Evolutionary conservation across 306 rosid species (phyloP).

Genomic region (Vicia villosa): DNA sequence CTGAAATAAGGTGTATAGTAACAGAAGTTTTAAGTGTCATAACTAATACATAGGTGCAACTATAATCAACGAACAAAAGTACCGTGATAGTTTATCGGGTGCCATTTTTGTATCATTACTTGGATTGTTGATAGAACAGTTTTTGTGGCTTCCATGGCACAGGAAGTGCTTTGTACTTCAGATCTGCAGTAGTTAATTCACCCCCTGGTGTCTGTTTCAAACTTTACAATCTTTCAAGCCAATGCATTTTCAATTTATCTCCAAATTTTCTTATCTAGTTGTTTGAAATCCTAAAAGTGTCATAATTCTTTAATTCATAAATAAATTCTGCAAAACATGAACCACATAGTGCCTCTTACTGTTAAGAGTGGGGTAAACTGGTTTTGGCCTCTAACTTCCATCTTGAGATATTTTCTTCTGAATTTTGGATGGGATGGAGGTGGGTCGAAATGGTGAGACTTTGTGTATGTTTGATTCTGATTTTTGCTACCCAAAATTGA

Average conservation of each 20-base stretch:
- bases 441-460: not conserved
- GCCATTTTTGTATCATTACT: constrained; percentile 44
- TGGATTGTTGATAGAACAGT: constrained; percentile 41
- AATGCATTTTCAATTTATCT: not conserved
- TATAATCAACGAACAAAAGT: constrained; percentile 18
- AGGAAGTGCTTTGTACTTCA: constrained; percentile 4
- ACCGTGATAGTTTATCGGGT: constrained; percentile 38
- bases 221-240: not conserved
- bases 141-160: constrained; percentile 28
- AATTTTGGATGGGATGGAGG: not conserved
- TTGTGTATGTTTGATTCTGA: too few species aligned
- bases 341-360: not conserved
- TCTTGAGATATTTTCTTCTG: not conserved
- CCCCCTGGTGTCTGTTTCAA: not conserved
- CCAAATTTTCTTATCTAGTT: not conserved
- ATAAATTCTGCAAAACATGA: not conserved
- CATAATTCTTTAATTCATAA: not conserved
- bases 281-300: not conserved
- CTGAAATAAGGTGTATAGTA: constrained; percentile 39
- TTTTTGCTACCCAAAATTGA: too few species aligned
- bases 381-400: not conserved
- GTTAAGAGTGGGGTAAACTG: not conserved
- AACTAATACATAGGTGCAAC: constrained; percentile 40
- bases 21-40: constrained; percentile 37
- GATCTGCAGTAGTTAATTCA: not conserved